These are phyloP conservation scores for Chamaecyparis obtusa DNA, from an alignment of 75 land plant genomes.

Conservation along the genomic window DNA sequence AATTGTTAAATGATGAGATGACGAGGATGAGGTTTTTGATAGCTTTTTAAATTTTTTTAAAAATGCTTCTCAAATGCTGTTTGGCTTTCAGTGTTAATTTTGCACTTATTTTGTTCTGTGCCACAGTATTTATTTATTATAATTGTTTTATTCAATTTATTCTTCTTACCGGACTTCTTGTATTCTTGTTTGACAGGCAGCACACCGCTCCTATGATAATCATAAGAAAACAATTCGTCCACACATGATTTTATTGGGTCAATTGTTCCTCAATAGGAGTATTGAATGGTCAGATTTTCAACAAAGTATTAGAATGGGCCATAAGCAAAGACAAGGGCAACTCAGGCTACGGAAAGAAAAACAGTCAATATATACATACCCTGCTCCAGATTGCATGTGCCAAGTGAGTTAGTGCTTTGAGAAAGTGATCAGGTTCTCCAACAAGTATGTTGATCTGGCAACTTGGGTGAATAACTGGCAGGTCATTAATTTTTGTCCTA, in stretches of 20 bases:
- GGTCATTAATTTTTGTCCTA: neutral
- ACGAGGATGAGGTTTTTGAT: neutral
- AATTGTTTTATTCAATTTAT: neutral
- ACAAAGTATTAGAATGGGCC: conserved; percentile 56
- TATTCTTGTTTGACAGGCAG: conserved; percentile 46
- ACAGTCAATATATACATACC: conserved; percentile 91
- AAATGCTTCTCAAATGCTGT: neutral
- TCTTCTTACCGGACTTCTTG: neutral
- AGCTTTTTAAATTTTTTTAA: neutral
- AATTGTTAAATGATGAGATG: neutral
- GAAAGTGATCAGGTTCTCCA: neutral
- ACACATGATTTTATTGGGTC: conserved; percentile 72
- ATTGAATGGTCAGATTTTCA: conserved; percentile 78
- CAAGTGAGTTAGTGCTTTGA: neutral
- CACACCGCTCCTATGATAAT: conserved; percentile 77
- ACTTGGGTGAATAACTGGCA: neutral
- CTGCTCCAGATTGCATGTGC: conserved; percentile 97
- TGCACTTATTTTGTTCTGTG: neutral
- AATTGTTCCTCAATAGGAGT: conserved; percentile 70
- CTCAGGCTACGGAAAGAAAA: conserved; percentile 61
- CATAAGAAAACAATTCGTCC: conserved; percentile 79
- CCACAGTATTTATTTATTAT: neutral
- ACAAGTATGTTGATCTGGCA: neutral
- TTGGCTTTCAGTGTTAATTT: neutral
- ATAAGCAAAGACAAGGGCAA: conserved; percentile 69